Percentiles rank a stretch among this genome's conserved stretches.
phyloP scores from a whole-genome alignment of 345 rosid genomes.

The Raphanus raphanistrum region DNA sequence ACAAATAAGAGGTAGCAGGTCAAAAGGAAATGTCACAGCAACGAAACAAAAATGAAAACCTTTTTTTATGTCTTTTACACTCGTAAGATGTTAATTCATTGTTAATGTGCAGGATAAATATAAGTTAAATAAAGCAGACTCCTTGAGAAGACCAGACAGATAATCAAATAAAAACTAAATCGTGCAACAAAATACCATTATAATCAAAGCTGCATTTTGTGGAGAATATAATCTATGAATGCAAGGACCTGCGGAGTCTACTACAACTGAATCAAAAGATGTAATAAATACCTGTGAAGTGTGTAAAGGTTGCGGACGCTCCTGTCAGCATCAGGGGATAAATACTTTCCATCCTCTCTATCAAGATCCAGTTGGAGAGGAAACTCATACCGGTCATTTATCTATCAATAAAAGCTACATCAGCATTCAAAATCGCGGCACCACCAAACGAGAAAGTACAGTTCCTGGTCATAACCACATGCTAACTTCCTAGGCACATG shows the following conservation, averaged over 20 bases:
- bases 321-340: conserved; percentile 90
- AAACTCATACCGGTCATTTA: conserved; percentile 94
- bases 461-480: conserved; percentile 1
- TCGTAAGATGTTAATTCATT: conserved; percentile 3
- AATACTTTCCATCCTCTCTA: conserved; percentile 73
- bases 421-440: conserved; percentile 32
- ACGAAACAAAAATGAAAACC: conserved; percentile 19
- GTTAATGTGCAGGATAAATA: background rate
- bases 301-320: conserved; percentile 90
- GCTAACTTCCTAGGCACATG: conserved; percentile 22
- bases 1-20: conserved; percentile 32
- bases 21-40: conserved; percentile 13
- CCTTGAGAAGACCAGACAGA: conserved; percentile 7
- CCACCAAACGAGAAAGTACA: conserved; percentile 21
- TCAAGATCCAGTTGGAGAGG: conserved; percentile 98
- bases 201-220: background rate
- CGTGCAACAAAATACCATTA: background rate
- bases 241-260: conserved; percentile 13
- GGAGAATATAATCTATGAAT: conserved; percentile 6
- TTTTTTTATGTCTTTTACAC: conserved; percentile 6
- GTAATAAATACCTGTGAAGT: conserved; percentile 64
- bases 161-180: conserved; percentile 2
- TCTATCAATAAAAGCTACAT: conserved; percentile 51
- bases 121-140: conserved; percentile 12
- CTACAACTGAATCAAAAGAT: background rate